Percentiles rank a stretch among this genome's conserved stretches.
These are phyloP conservation scores for Calamus simplicifolius DNA, from an alignment of 176 grass and related monocot genomes.

Conservation along the genomic window DNA sequence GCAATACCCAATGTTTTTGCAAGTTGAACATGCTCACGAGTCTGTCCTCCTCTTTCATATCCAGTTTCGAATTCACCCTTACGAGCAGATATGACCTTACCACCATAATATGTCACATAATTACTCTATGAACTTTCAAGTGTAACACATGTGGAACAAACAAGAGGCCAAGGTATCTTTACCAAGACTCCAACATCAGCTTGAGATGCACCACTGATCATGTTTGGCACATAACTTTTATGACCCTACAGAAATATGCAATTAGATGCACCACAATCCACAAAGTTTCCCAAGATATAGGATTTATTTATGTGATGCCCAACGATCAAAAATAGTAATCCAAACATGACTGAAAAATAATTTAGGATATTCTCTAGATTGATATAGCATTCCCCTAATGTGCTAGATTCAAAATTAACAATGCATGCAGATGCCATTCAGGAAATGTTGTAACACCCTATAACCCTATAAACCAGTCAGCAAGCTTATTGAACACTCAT, in stretches of 20 bases:
- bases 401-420: too few relatives aligned
- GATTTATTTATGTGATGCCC: too few relatives aligned
- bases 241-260: slow-evolving; percentile 64
- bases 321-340: too few relatives aligned
- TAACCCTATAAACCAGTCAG: too few relatives aligned
- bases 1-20: slow-evolving; percentile 82
- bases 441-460: too few relatives aligned
- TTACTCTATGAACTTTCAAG: neutral
- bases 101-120: neutral
- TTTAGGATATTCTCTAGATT: too few relatives aligned
- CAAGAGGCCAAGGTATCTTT: slow-evolving; percentile 13
- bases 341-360: too few relatives aligned
- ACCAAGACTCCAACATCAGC: slow-evolving; percentile 96
- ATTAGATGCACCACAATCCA: neutral
- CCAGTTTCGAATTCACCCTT: slow-evolving; percentile 98
- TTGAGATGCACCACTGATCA: slow-evolving; percentile 98
- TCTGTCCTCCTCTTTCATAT: slow-evolving; percentile 77
- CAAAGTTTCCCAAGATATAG: neutral
- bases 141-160: slow-evolving; percentile 3
- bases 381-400: too few relatives aligned
- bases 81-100: slow-evolving; percentile 79
- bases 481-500: too few relatives aligned
- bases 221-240: slow-evolving; percentile 97
- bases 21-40: slow-evolving; percentile 73
- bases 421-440: too few relatives aligned